Conservation (phyloP, 1,139 yeast genomes). For the Taphrina populina region DNA sequence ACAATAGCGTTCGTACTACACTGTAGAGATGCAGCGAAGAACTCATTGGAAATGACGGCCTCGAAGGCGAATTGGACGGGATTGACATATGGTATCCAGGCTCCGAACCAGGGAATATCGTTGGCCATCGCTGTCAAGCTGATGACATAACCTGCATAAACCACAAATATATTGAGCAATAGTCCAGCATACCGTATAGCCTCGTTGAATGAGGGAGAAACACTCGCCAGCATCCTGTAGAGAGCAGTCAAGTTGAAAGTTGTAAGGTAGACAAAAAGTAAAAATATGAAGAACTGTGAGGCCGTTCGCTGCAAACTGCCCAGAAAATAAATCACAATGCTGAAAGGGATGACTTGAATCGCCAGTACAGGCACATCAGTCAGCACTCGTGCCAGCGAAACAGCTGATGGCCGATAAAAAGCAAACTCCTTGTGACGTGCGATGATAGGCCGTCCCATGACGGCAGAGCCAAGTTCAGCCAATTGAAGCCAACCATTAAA, state of each 20-base stretch:
- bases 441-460: slow-evolving; percentile 72
- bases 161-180: slow-evolving; percentile 57
- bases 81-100: slow-evolving; percentile 70
- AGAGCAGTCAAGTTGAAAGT: slow-evolving; percentile 68
- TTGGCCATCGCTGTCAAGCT: slow-evolving; percentile 51
- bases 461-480: slow-evolving; percentile 67
- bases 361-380: slow-evolving; percentile 69
- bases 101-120: slow-evolving; percentile 61
- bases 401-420: slow-evolving; percentile 74
- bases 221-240: slow-evolving; percentile 69
- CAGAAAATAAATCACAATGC: slow-evolving; percentile 65
- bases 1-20: slow-evolving; percentile 48
- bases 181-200: slow-evolving; percentile 75
- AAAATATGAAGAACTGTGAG: slow-evolving; percentile 69
- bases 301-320: slow-evolving; percentile 64
- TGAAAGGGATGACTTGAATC: slow-evolving; percentile 58
- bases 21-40: slow-evolving; percentile 49
- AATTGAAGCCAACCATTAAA: slow-evolving; percentile 77
- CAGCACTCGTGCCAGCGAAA: slow-evolving; percentile 68
- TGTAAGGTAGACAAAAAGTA: slow-evolving; percentile 54
- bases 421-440: slow-evolving; percentile 78
- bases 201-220: slow-evolving; percentile 58
- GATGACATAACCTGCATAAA: slow-evolving; percentile 70
- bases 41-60: slow-evolving; percentile 64
- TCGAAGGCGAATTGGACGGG: slow-evolving; percentile 63